These are phyloP conservation scores for Moelleriella libera DNA, from an alignment of 2,329 filamentous ascomycete genomes.

Conservation along the genomic window DNA sequence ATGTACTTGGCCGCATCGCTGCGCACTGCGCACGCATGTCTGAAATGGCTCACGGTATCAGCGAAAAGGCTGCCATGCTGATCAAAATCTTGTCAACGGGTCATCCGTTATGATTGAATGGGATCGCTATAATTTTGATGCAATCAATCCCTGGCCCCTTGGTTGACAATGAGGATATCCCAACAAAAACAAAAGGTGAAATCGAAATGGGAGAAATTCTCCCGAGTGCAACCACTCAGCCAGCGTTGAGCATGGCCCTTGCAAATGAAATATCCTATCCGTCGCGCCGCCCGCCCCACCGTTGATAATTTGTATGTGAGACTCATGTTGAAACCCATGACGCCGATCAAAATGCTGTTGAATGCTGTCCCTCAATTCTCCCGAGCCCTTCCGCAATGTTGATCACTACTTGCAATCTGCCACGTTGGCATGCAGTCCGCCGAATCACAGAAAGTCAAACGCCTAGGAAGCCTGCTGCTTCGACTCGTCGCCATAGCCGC, in stretches of 20 bases:
- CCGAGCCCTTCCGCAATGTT: not conserved
- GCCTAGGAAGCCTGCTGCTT: constrained; percentile 17
- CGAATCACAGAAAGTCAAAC: not conserved
- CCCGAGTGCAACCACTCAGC: not conserved
- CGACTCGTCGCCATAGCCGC: constrained; percentile 43
- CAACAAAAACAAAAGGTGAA: not conserved
- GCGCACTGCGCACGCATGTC: no score
- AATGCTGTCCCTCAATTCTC: constrained; percentile 9
- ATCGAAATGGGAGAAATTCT: not conserved
- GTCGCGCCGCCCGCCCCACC: not conserved
- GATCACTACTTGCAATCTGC: no score
- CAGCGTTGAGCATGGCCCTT: not conserved
- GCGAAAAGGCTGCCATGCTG: no score
- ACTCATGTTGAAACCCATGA: not conserved
- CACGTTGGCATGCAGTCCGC: no score
- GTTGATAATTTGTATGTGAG: constrained; percentile 1
- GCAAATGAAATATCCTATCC: not conserved
- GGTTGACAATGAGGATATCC: not conserved
- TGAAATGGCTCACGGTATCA: no score
- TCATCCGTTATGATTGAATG: not conserved
- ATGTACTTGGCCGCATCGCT: no score
- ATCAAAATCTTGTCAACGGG: no score
- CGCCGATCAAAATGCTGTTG: constrained; percentile 14
- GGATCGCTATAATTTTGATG: not conserved
- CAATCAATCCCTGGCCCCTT: not conserved